These are phyloP conservation scores for Thozetella sp. DNA, from an alignment of 495 filamentous ascomycete genomes.

Conservation along the genomic window DNA sequence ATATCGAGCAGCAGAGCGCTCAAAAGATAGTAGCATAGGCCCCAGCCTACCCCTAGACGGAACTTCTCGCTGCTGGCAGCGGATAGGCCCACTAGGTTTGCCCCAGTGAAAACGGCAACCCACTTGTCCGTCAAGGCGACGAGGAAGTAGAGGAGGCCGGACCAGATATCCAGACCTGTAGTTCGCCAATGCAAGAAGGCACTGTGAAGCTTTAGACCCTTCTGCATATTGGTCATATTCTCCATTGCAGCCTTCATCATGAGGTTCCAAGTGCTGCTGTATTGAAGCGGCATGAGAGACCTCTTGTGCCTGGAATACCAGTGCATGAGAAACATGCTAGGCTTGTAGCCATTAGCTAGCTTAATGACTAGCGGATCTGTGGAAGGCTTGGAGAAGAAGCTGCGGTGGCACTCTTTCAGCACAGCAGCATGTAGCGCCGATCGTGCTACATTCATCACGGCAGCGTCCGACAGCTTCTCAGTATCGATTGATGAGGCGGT, in stretches of 20 bases:
- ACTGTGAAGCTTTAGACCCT: slow-evolving; percentile 61
- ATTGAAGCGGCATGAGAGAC: slow-evolving; percentile 53
- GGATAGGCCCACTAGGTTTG: slow-evolving; percentile 42
- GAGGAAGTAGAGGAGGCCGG: slow-evolving; percentile 59
- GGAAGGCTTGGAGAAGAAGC: slow-evolving; percentile 40
- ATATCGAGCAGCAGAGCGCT: slow-evolving; percentile 61
- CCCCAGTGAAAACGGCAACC: slow-evolving; percentile 53
- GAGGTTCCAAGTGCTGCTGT: slow-evolving; percentile 65
- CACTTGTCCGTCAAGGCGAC: slow-evolving; percentile 63
- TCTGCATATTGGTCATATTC: slow-evolving; percentile 53
- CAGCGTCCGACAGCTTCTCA: slow-evolving; percentile 16
- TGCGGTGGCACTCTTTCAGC: slow-evolving; percentile 39
- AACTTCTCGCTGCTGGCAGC: slow-evolving; percentile 35
- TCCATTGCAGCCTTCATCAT: slow-evolving; percentile 58
- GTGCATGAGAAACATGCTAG: slow-evolving; percentile 59
- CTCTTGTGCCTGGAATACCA: slow-evolving; percentile 60
- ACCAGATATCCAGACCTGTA: slow-evolving; percentile 58
- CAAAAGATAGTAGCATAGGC: slow-evolving; percentile 60
- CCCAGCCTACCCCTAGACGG: slow-evolving; percentile 57
- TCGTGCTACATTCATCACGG: slow-evolving; percentile 38
- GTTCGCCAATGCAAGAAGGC: slow-evolving; percentile 65
- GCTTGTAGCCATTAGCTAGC: slow-evolving; percentile 53
- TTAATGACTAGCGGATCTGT: slow-evolving; percentile 46
- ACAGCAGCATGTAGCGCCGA: slow-evolving; percentile 47
- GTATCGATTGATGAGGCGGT: slow-evolving; percentile 37